Base-by-base conservation (phyloP, 1,284 basidiomycete species). In the Apiotrichum akiyoshidainum region DNA sequence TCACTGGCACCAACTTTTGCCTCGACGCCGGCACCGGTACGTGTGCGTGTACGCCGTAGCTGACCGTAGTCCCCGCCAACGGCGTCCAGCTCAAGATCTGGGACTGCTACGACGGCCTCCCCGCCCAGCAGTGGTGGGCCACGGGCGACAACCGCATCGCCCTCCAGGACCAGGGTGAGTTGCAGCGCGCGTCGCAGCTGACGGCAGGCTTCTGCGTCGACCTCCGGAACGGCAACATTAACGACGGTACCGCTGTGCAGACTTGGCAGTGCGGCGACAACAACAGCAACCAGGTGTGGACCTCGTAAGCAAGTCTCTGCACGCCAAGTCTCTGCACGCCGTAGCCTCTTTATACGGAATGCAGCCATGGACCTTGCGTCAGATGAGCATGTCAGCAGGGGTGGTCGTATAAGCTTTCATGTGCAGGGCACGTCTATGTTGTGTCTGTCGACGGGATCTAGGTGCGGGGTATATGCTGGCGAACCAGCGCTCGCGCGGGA, bases 241-340 rank as follows among this genome's bases (percentile, higher is more conserved):
- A 31, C 31, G 58, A 64, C 50, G 60, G 60, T 49, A 63, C 61
- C 55, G 41, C 41, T 48, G 35, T 59, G 35, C 65, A 66, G 60
- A 52, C 57, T 37, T 62, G 60, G 60, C 16, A 46, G 37, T 62
- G 60, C 47, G 51, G 44, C 54, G 57, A 48, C 40, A 54, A 54
- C 60, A 74, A 74, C 66, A 55, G 59, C 51, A 74, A 76, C 63
- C 74, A 76, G 60, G 60, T 66, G 46, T 74, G 71, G 72, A 16
- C 14, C 12, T 37, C 37, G 26, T 31, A 31, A 31, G 26, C 26
- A 3, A 3, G 26, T 31, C 26, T 4, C 3, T 3, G 3, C 26
- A 4, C 26, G 26, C 26, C 26, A 31, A 31, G 26, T 3, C 26
- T 31, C 7, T 31, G 26, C 26, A 31, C 26, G 26, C 26, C 26